These are phyloP conservation scores for Boletus patriciae DNA, from an alignment of 768 basidiomycete species.

Conservation along the genomic window DNA sequence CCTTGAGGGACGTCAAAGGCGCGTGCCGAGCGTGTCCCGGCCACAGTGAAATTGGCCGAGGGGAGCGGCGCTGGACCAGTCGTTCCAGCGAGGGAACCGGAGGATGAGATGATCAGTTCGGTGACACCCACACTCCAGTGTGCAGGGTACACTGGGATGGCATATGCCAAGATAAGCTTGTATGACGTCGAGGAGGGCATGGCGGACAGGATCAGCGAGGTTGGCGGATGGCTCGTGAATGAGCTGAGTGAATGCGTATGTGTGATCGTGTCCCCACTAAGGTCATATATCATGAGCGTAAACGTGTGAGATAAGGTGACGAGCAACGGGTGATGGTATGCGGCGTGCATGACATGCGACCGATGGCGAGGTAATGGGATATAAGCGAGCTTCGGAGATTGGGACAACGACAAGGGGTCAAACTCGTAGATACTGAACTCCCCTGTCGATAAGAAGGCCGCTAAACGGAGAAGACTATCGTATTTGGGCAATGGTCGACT, in stretches of 20 bases:
- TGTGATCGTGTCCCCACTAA: constrained; percentile 50
- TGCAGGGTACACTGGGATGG: constrained; percentile 73
- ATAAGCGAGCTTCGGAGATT: constrained; percentile 46
- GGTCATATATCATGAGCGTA: constrained; percentile 68
- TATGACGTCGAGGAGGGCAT: constrained; percentile 54
- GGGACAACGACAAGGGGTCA: constrained; percentile 44
- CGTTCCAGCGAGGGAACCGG: constrained; percentile 14
- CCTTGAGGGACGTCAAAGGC: constrained; percentile 71
- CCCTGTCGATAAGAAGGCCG: constrained; percentile 65
- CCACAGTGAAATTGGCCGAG: constrained; percentile 45
- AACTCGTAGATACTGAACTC: constrained; percentile 63
- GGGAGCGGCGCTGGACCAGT: constrained; percentile 12
- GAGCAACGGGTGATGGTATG: constrained; percentile 77
- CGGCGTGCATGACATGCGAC: constrained; percentile 59
- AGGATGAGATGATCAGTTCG: constrained; percentile 63
- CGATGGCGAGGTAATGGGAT: constrained; percentile 44
- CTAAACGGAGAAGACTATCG: constrained; percentile 44
- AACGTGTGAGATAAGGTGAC: constrained; percentile 69
- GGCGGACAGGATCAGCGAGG: constrained; percentile 74
- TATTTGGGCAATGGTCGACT: constrained; percentile 48
- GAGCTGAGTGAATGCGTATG: constrained; percentile 70
- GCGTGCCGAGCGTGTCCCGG: constrained; percentile 60
- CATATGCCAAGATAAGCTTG: constrained; percentile 73
- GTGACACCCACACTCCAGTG: constrained; percentile 82
- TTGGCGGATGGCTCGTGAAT: constrained; percentile 77